Base-by-base conservation (phyloP, 345 rosid species). In the Arabidopsis arenosa region DNA sequence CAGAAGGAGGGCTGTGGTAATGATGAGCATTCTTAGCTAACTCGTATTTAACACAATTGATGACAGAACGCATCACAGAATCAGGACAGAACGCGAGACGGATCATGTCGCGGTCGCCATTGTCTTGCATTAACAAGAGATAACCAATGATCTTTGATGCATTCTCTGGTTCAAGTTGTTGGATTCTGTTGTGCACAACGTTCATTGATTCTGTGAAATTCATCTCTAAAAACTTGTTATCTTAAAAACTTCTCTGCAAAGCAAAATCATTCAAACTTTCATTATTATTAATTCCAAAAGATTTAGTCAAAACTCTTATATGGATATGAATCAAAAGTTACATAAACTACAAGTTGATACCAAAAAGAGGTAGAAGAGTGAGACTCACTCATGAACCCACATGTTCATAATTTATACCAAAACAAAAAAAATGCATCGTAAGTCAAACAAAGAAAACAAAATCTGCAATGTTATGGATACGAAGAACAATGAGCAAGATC, bases 41-140 rank as follows among this genome's bases (percentile, higher is more conserved):
- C 36, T 87, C 83, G 15, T 85, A 73, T 80, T 90, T 92, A 9
- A 90, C 99, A 63, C 79, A 86, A 57, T 66, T 70, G 80, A 95
- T 89, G 79, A 89, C 75, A 14, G 86, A 83, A 15, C 61, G 83
- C 63, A 95, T 84, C 55, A 74, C 72, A 35, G 83, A 68, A 70
- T 95, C 97, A 0, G 99, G 93, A 58, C 93, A 76, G 72, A 89
- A 89, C 23, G 99, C 98, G 8, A 92, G 77, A 36, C 99, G 87
- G 65, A 92, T 89, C 98, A 95, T 95, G 63, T 95, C 93, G 0
- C 81, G 81, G 26, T 92, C 91, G 0, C 90, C 82, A 13, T 94
- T 84, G 30, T 89, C 91, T 81, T 89, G 97, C 77, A 89, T 80
- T 15, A 91, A 79, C 53, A 92, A 87, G 72, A 77, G 80, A 77